Base-by-base conservation (phyloP, 139 green algal species). In the Volvox reticuliferus region DNA sequence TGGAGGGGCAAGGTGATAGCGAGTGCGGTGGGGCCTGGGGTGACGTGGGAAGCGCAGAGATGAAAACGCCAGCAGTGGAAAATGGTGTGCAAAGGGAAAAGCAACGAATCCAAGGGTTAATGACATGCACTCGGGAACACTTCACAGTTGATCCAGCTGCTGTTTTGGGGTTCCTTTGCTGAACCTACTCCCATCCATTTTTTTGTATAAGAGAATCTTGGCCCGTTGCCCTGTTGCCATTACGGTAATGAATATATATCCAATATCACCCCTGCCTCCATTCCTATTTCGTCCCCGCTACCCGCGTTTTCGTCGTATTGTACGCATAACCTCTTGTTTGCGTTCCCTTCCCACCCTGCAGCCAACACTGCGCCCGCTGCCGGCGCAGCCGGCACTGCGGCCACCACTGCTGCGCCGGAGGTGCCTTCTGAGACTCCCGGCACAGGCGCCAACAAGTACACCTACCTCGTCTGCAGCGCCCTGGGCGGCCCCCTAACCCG, bases 381-480 rank as follows among this genome's bases (percentile, higher is more conserved):
- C 63, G 19, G 26, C 82, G 36, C 65, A 30, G 19, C 44, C n/a
- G 86, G 35, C 0, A 12, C 84, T 36, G 44, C 83, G 1, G 68
- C 67, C 16, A 30, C 84, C 6, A 65, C 67, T 44, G 93, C 95
- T 24, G 91, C 89, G 30, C 78, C 78, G 18, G 78, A 93, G 24
- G 93, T 95, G 26, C 96, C 96, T 1, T 61, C 83, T 14, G 96
- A 98, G 93, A 21, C 84, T 24, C 30, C 86, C 28, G 76, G 76
- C 75, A 86, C 24, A 12, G 96, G 97, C 67, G 83, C 94, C 89
- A 99, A 99, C 89, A 89, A 82, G 26, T 96, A 96, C 91, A 94
- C 94, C 22, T 99, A 99, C 95, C 97, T 95, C 89, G 96, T 96
- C 13, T 95, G 90, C 84, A 94, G 90, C 88, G 71, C 93, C 44